Conservation (phyloP, 108 stramenopile genomes). For the Schizochytrium sp. region DNA sequence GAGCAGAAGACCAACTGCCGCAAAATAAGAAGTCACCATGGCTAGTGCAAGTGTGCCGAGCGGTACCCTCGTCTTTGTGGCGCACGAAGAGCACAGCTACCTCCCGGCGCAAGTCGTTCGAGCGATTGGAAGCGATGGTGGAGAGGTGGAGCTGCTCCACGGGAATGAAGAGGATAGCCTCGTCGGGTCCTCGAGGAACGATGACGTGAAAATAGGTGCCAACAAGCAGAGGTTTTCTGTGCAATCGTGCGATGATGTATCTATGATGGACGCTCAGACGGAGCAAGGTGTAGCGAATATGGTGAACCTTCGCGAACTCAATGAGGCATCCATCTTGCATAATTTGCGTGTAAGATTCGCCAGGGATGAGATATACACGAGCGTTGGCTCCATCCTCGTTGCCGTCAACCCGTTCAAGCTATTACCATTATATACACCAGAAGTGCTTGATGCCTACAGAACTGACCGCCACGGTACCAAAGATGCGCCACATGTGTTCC, state of each 20-base stretch:
- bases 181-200: not conserved
- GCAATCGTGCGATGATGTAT: not conserved
- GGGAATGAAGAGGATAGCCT: not conserved
- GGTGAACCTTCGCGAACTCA: slow-evolving; percentile 77
- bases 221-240: not conserved
- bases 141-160: slow-evolving; percentile 3
- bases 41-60: not conserved
- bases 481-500: slow-evolving; percentile 66
- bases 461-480: not conserved
- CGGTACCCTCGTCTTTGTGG: slow-evolving; percentile 9
- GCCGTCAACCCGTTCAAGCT: slow-evolving; percentile 76
- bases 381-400: slow-evolving; percentile 68
- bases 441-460: slow-evolving; percentile 70
- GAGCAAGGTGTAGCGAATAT: slow-evolving; percentile 62
- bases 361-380: slow-evolving; percentile 71
- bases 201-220: not conserved
- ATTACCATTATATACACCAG: slow-evolving; percentile 75
- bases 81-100: not conserved
- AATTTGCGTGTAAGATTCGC: slow-evolving; percentile 71
- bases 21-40: not conserved
- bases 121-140: not conserved
- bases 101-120: slow-evolving; percentile 27
- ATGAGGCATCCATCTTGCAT: slow-evolving; percentile 76
- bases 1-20: too few relatives aligned
- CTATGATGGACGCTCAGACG: slow-evolving; percentile 9